phyloP scores from a whole-genome alignment of 768 basidiomycete genomes.

The Mycena galopus region DNA sequence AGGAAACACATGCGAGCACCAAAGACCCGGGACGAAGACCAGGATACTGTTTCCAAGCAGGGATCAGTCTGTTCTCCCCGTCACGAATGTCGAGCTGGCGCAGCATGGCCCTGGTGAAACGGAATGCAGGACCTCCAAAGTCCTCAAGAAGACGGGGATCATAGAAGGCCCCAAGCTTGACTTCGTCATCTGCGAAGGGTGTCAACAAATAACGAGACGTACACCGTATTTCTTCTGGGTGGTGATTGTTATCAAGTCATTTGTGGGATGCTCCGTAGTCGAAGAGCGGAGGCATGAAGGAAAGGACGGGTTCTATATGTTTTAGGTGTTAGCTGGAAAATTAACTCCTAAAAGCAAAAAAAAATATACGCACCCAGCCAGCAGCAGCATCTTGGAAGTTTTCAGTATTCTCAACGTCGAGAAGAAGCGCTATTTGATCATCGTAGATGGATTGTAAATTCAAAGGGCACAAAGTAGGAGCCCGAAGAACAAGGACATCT shows the following conservation, averaged over 20 bases:
- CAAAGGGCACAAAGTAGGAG: neutral
- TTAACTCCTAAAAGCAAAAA: no score
- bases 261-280: neutral
- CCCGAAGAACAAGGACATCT: slow-evolving; percentile 2
- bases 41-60: neutral
- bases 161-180: neutral
- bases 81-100: neutral
- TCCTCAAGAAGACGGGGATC: neutral
- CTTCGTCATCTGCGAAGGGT: neutral
- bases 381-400: neutral
- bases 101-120: neutral
- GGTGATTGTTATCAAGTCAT: neutral
- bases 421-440: neutral
- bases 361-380: neutral
- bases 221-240: slow-evolving; percentile 1
- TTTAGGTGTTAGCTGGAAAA: neutral
- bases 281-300: neutral
- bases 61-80: neutral
- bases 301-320: neutral
- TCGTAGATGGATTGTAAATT: neutral
- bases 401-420: neutral
- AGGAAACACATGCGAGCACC: neutral
- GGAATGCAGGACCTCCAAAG: neutral
- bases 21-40: neutral
- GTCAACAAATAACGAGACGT: neutral